Evolutionary conservation across 1,284 basidiomycete genomes (phyloP), one percentile per base, ranked within the genome.

Genomic region (Amylostereum chailletii): DNA sequence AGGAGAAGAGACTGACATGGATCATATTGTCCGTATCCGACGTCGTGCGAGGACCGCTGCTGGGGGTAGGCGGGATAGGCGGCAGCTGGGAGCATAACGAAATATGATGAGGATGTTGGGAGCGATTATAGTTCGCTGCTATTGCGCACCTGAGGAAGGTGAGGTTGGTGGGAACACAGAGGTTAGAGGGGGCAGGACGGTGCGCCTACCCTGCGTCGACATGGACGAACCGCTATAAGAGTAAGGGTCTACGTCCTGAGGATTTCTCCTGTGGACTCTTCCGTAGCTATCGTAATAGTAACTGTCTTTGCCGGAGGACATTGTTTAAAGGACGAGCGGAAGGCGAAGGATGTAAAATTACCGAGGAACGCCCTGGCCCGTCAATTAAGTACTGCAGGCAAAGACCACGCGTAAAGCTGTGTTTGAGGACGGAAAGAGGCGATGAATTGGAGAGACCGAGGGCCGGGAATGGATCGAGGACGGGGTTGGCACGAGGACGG

Each of bases 131-230:
- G 9, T 49, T 56, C 51, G 53, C 54, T 49, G 42, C 46, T 34
- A 29, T 69, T 69, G 72, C 85, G 76, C 78, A 87, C 85, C 85
- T 87, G 85, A 77, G 82, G 82, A 83, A 79, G 75, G 79, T 84
- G 81, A 86, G 76, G 78, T 81, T 81, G 84, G 84, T 81, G 19
- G 19, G 19, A 86, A 84, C 60, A 79, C 78, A 71, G 81, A 75
- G 76, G 80, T 77, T 77, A 88, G 74, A 78, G 86, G 82, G 80
- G 86, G 86, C 67, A 88, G 81, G 72, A 83, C 77, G 74, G 81
- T 80, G 78, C 83, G 82, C 84, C 83, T 84, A 87, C 85, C 85
- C 81, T 86, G 83, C 75, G 77, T 81, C 72, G 74, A 74, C 57
- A 58, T 58, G 58, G 59, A 86, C 76, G 79, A 83, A 73, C 71